Base-by-base conservation (phyloP, 2,329 filamentous ascomycete species). In the Exophiala sp. region DNA sequence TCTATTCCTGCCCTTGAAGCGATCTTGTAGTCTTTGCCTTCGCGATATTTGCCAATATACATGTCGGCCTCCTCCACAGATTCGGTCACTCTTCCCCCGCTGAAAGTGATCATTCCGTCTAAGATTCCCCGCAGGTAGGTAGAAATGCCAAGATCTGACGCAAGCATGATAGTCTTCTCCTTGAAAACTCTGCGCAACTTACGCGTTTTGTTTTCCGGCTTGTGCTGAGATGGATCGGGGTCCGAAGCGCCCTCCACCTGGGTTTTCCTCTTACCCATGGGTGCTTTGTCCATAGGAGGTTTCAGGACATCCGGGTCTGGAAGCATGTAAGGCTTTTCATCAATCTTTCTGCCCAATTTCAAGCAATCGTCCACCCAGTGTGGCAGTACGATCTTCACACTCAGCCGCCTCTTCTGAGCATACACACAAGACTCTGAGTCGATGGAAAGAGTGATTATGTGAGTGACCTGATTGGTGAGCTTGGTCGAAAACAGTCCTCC, bases 351-450 rank as follows among this genome's bases (percentile, higher is more conserved):
- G 43, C 91, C 90, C 22, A 98, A 80, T 68, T 87, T 93, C 59
- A 98, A 79, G 68, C 93, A 98, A 65, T 96, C 91, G 61, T 97
- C 91, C 64, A 98, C 96, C 89, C 86, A 90, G 55, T 52, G 42
- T 30, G 93, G 93, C 45, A 98, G 74, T 14, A 98, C 87, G 52
- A 96, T 85, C 68, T 88, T 90, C 67, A 81, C 81, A 47, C 81
- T 81, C 46, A 87, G 73, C 1, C 77, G 78, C 66, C 83, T 94
- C 7, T 76, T 71, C 37, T 73, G 58, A 1, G 83, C 85, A 46
- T 80, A 65, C 53, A 76, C 64, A 55, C 84, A 86, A 65, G 89
- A 88, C 2, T 82, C 78, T 48, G 90, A 80, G 27, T 90, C 83
- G 65, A 85, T 75, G 3, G 80, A 81, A 53, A 95, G 72, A 3